These are phyloP conservation scores for Microbotryomycetes sp. DNA, from an alignment of 1,284 basidiomycete species.

Conservation along the genomic window DNA sequence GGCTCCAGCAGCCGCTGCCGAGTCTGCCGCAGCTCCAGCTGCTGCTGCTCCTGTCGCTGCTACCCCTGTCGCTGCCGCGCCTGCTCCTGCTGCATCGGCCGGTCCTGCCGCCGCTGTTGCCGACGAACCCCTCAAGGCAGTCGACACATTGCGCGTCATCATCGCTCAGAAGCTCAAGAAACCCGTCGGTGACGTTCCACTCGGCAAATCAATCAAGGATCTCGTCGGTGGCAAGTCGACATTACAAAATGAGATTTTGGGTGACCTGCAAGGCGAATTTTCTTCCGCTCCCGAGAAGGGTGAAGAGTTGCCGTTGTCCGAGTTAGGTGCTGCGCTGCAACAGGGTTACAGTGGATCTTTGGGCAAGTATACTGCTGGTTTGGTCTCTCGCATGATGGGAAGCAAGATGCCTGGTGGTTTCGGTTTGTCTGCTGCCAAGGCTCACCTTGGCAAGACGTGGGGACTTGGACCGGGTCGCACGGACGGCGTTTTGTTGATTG, in stretches of 20 bases:
- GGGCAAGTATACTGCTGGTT: constrained; percentile 89
- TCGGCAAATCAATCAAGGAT: constrained; percentile 96
- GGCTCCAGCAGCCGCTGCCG: constrained; percentile 48
- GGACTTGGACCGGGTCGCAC: constrained; percentile 82
- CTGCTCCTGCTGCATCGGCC: constrained; percentile 47
- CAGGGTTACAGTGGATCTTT: constrained; percentile 77
- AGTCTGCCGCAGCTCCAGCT: constrained; percentile 43
- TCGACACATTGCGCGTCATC: constrained; percentile 80
- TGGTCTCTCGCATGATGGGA: constrained; percentile 85
- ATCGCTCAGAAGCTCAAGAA: constrained; percentile 99
- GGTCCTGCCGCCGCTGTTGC: constrained; percentile 68
- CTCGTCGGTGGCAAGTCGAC: constrained; percentile 98
- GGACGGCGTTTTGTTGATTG: constrained; percentile 85
- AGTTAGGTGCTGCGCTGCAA: constrained; percentile 79
- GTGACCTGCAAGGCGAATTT: constrained; percentile 42
- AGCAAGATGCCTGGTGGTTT: constrained; percentile 99
- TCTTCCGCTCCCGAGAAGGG: constrained; percentile 89
- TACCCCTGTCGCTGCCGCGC: constrained; percentile 47
- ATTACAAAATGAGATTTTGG: constrained; percentile 47
- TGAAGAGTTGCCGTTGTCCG: constrained; percentile 91
- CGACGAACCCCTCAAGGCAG: constrained; percentile 84
- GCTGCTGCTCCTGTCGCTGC: constrained; percentile 44
- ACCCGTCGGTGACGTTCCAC: constrained; percentile 74
- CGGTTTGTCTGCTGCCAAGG: constrained; percentile 88
- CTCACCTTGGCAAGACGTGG: constrained; percentile 83